phyloP scores from a whole-genome alignment of 2,329 filamentous ascomycete genomes.

The Knufia petricola region DNA sequence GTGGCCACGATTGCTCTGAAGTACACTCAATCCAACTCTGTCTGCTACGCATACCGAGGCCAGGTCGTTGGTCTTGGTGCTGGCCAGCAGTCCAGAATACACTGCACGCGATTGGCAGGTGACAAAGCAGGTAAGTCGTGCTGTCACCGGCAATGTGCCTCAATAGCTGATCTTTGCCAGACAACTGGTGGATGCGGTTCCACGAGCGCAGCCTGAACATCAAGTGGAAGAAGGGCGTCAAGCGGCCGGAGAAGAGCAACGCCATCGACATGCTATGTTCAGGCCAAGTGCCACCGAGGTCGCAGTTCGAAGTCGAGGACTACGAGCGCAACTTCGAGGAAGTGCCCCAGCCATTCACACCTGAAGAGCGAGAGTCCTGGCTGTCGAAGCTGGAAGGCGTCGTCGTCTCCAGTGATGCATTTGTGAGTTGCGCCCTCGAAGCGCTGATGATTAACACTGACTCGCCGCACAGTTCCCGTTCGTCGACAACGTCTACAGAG shows the following conservation, averaged over 20 bases:
- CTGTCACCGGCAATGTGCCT: background rate
- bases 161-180: slow-evolving; percentile 35
- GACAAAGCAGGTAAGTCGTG: slow-evolving; percentile 58
- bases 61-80: slow-evolving; percentile 91
- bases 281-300: slow-evolving; percentile 67
- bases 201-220: slow-evolving; percentile 77
- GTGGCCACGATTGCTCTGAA: slow-evolving; percentile 96
- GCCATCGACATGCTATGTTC: slow-evolving; percentile 92
- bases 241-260: slow-evolving; percentile 95
- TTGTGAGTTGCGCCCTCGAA: slow-evolving; percentile 53
- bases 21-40: slow-evolving; percentile 98
- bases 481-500: slow-evolving; percentile 93
- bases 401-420: slow-evolving; percentile 85
- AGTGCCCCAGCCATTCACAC: slow-evolving; percentile 71
- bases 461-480: slow-evolving; percentile 70
- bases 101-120: slow-evolving; percentile 93
- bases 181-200: slow-evolving; percentile 99
- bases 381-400: slow-evolving; percentile 65
- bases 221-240: slow-evolving; percentile 96
- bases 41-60: slow-evolving; percentile 91
- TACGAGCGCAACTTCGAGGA: slow-evolving; percentile 88
- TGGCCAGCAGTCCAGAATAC: slow-evolving; percentile 93
- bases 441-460: slow-evolving; percentile 5
- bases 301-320: slow-evolving; percentile 70
- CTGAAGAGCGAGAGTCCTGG: slow-evolving; percentile 79